Percentiles rank a stretch among this genome's conserved stretches.
These are phyloP conservation scores for Juncus inflexus DNA, from an alignment of 176 grass and related monocot species.

Conservation along the genomic window DNA sequence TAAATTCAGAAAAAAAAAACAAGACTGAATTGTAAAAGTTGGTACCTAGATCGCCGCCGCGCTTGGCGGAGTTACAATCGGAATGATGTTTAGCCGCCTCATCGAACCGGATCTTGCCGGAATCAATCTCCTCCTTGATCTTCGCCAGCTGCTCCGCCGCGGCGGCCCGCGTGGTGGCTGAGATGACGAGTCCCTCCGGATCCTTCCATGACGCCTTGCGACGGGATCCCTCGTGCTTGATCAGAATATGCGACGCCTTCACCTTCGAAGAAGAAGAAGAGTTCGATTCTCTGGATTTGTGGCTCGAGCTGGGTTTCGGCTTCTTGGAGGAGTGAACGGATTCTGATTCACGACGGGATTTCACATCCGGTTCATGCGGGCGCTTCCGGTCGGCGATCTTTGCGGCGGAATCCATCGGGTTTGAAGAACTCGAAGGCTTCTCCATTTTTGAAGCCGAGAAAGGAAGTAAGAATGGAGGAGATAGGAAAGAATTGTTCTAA, in stretches of 20 bases:
- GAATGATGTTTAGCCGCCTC: slow-evolving; percentile 57
- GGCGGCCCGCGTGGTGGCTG: slow-evolving; percentile 67
- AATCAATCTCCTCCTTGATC: slow-evolving; percentile 64
- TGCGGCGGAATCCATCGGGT: not conserved
- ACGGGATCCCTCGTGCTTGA: slow-evolving; percentile 93
- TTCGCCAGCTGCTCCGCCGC: slow-evolving; percentile 50
- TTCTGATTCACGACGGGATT: not conserved
- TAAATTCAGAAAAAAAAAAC: no score
- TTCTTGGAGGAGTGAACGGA: slow-evolving; percentile 13
- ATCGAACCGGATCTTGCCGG: slow-evolving; percentile 57
- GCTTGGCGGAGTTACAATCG: slow-evolving; percentile 89
- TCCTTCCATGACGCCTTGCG: slow-evolving; percentile 87
- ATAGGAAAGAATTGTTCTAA: no score
- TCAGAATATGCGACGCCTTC: slow-evolving; percentile 81
- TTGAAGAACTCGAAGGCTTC: no score
- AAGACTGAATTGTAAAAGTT: not conserved
- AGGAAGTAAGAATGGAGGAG: no score
- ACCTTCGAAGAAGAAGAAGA: slow-evolving; percentile 22
- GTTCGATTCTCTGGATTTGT: not conserved
- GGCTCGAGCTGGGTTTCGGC: slow-evolving; percentile 26
- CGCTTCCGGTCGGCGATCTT: not conserved
- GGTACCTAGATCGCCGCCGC: slow-evolving; percentile 82
- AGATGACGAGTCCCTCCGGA: slow-evolving; percentile 72
- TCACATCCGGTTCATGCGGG: not conserved
- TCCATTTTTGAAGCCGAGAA: no score